Evolutionary conservation across 805 yeast genomes (phyloP).

Genomic region (Clavispora phyllophila): DNA sequence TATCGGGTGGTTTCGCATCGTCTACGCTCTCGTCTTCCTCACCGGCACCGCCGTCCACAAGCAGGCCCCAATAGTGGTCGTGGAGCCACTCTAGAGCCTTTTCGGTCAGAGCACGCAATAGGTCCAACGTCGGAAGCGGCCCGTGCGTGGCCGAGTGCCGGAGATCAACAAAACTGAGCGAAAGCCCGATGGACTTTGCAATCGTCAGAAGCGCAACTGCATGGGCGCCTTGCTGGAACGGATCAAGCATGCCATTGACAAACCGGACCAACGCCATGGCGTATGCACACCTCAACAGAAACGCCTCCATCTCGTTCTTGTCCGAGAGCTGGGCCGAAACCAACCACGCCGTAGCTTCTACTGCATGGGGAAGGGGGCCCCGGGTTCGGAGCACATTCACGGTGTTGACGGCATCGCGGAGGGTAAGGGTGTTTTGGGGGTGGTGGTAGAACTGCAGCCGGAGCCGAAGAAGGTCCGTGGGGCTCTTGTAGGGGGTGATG

Average conservation of each 20-base stretch:
- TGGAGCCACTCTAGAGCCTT: conserved; percentile 74
- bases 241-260: conserved; percentile 89
- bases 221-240: conserved; percentile 69
- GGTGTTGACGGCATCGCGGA: conserved; percentile 5
- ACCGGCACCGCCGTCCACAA: not conserved
- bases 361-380: conserved; percentile 66
- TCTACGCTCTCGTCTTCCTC: not conserved
- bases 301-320: conserved; percentile 26
- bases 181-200: conserved; percentile 65
- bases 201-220: conserved; percentile 76
- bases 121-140: conserved; percentile 61
- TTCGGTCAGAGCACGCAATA: conserved; percentile 55
- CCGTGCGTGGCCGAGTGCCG: conserved; percentile 94
- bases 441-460: conserved; percentile 6
- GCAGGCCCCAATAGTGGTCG: conserved; percentile 62
- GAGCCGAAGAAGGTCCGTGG: conserved; percentile 7
- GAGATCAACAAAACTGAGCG: conserved; percentile 80
- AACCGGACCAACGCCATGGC: conserved; percentile 75
- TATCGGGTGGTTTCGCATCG: not conserved
- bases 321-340: conserved; percentile 42
- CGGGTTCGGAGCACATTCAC: conserved; percentile 53
- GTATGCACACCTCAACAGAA: conserved; percentile 47
- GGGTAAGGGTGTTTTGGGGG: not conserved
- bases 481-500: conserved; percentile 9
- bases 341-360: conserved; percentile 60